Percentiles rank a stretch among this genome's conserved stretches.
phyloP scores from a whole-genome alignment of 176 grass and related monocot species.

The Musa itinerans region DNA sequence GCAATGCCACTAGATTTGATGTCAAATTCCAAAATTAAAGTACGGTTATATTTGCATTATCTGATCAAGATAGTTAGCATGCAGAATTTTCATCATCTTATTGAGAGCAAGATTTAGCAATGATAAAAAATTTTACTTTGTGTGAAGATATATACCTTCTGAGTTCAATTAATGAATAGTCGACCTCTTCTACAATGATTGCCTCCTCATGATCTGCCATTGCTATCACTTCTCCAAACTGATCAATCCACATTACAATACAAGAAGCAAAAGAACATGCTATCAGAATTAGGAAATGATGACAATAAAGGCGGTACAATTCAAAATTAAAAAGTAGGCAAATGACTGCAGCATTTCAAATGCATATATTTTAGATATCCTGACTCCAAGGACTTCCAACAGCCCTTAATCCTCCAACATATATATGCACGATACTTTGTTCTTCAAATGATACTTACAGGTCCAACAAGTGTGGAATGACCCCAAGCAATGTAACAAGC shows the following conservation, averaged over 20 bases:
- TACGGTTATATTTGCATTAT: too few species aligned
- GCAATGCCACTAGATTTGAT: too few species aligned
- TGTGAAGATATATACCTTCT: constrained; percentile 36
- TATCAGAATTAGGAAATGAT: background rate
- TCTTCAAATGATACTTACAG: constrained; percentile 45
- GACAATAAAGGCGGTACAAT: background rate
- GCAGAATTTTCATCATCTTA: background rate
- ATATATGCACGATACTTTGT: background rate
- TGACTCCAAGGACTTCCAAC: background rate
- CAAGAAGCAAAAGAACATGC: constrained; percentile 2
- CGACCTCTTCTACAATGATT: constrained; percentile 55
- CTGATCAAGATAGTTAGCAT: too few species aligned
- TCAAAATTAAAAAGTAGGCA: background rate
- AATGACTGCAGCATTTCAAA: background rate
- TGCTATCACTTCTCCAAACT: constrained; percentile 90
- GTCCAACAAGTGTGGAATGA: constrained; percentile 85
- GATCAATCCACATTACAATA: constrained; percentile 2
- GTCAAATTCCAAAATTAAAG: too few species aligned
- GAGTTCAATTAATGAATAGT: constrained; percentile 74
- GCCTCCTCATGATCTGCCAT: constrained; percentile 67
- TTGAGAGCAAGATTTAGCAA: background rate
- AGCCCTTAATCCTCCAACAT: background rate
- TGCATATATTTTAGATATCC: background rate
- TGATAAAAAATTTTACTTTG: background rate
- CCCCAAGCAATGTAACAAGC: constrained; percentile 79